Evolutionary conservation across 306 rosid species (phyloP), one percentile per base, ranked within the genome.

Genomic region (Pachyrhizus erosus): DNA sequence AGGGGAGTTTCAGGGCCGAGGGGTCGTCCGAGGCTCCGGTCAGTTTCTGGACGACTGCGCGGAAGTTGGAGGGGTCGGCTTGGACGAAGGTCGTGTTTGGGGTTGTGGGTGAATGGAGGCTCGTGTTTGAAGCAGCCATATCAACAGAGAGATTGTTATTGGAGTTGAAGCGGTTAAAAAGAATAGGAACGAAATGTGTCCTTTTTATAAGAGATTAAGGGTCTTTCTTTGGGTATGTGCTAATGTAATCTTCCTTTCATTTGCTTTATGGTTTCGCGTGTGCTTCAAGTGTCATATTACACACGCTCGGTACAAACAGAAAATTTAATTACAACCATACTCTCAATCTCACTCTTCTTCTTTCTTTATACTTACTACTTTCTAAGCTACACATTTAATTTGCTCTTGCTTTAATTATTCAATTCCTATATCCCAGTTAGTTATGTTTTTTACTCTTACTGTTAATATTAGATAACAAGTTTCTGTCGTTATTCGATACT

Each of bases 61-160:
- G 90, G 92, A 93, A 96, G 46, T 80, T 90, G 23, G 96, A 89
- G 0, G 97, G 92, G 87, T 93, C 94, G 1, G 97, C 94, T 86
- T 96, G 92, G 18, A 96, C 96, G 72, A 89, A 92, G 70, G 96
- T 96, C 5, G 99, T 93, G 92, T 91, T 91, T 21, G 97, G 79
- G 8, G 92, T 78, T 17, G 83, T 83, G 15, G 93, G 88, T 37
- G 42, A 37, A 2, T 37, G 42, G 2, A 37, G 42, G 42, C 10
- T 37, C 0, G 42, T 6, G 42, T 37, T 37, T 2, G 42, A 37
- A 37, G 42, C 42, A 6, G 42, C 42, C 42, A 37, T 42, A 10
- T 40, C 14, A 1, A 37, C 8, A 2, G 39, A 34, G 39, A 34
- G 39, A 34, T 34, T 34, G 39, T 34, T 58, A 18, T 21, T 8